Evolutionary conservation across 2,329 filamentous ascomycete genomes (phyloP).

Genomic region (Fusarium chlamydosporum): DNA sequence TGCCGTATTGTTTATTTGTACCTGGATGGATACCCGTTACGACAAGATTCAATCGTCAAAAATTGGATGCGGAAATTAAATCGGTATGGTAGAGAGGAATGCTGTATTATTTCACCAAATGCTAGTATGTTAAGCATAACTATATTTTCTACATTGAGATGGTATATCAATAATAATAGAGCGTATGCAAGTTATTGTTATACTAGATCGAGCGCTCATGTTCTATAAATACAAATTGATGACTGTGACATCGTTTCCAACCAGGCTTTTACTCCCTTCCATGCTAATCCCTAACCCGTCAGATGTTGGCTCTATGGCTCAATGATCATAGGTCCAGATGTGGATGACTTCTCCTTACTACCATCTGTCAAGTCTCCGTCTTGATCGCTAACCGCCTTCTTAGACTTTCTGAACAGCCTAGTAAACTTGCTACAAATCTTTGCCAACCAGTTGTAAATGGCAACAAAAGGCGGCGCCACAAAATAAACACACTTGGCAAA

Average conservation of each 20-base stretch:
- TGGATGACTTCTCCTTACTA: constrained; percentile 4
- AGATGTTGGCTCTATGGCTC: not conserved
- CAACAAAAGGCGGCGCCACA: constrained; percentile 23
- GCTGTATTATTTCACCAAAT: no score
- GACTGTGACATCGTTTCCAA: not conserved
- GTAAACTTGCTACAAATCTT: not conserved
- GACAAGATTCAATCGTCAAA: no score
- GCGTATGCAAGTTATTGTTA: not conserved
- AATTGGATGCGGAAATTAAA: no score
- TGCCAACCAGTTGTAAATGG: not conserved
- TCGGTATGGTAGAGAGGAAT: no score
- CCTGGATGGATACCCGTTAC: no score
- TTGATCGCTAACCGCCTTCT: not conserved
- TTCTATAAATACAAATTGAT: not conserved
- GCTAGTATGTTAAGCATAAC: no score
- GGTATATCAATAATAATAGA: not conserved
- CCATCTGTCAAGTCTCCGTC: not conserved
- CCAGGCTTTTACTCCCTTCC: not conserved
- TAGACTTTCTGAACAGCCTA: constrained; percentile 12
- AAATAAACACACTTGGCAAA: constrained; percentile 17
- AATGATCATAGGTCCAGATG: constrained; percentile 10
- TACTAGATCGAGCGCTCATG: not conserved
- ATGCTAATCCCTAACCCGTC: not conserved
- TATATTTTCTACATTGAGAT: no score
- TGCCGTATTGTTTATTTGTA: no score